These are phyloP conservation scores for Lentinula lateritia DNA, from an alignment of 768 basidiomycete genomes.

Conservation along the genomic window DNA sequence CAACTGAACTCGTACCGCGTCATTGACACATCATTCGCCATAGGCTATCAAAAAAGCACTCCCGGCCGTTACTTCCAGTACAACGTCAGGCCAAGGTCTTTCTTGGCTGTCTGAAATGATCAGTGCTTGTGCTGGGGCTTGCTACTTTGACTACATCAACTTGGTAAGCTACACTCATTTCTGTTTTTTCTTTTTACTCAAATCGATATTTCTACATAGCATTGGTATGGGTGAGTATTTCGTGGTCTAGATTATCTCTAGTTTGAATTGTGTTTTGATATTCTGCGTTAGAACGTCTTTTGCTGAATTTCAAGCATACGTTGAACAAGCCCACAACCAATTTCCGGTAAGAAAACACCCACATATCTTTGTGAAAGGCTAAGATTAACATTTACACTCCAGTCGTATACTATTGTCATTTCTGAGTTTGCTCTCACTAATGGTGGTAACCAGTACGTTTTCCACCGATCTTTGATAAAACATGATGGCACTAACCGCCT, in stretches of 20 bases:
- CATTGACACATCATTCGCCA: background rate
- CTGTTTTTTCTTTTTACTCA: background rate
- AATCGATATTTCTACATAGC: background rate
- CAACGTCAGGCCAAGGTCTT: constrained; percentile 23
- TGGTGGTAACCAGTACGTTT: background rate
- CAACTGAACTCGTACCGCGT: background rate
- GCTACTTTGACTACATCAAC: constrained; percentile 30
- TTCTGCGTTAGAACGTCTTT: background rate
- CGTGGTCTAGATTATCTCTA: no score
- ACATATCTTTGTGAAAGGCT: background rate
- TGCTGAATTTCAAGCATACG: background rate
- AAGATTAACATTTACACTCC: background rate
- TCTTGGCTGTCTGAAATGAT: constrained; percentile 30
- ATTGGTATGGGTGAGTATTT: constrained; percentile 3
- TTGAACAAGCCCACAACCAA: background rate
- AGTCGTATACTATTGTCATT: background rate
- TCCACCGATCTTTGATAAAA: no score
- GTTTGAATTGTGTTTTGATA: background rate
- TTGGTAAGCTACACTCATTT: constrained; percentile 15
- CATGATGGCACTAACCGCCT: no score
- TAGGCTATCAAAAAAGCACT: constrained; percentile 32
- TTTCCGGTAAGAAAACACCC: background rate
- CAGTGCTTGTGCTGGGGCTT: constrained; percentile 25
- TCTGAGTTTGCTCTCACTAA: constrained; percentile 4
- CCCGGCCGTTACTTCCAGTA: constrained; percentile 29